Base-by-base conservation (phyloP, 257 asterid genomes). In the Striga asiatica region DNA sequence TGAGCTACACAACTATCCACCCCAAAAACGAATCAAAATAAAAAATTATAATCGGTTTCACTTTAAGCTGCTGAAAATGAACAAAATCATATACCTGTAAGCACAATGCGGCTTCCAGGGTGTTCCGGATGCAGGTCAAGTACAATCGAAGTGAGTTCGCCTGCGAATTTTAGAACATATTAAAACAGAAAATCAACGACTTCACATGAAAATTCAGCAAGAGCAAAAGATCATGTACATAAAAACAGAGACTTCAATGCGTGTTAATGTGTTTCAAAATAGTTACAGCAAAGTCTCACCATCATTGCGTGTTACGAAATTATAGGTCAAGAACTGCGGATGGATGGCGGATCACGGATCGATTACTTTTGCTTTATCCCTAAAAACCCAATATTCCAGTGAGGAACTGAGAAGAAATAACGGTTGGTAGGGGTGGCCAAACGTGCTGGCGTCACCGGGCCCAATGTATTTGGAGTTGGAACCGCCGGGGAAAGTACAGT, bases 21-120 rank as follows among this genome's bases (percentile, higher is more conserved):
- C n/a, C n/a, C n/a, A n/a, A n/a, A n/a, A n/a, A n/a, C n/a, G n/a
- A n/a, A n/a, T n/a, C n/a, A n/a, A n/a, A n/a, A n/a, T n/a, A n/a
- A n/a, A n/a, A n/a, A n/a, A n/a, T n/a, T n/a, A n/a, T n/a, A n/a
- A n/a, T n/a, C n/a, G n/a, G n/a, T n/a, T n/a, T n/a, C n/a, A n/a
- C 6, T n/a, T 39, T 39, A 50, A 49, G 25, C 22, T n/a, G 72
- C 20, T 38, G 52, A 52, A 56, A 48, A 22, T 12, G 19, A 60
- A 63, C 0, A 39, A 14, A 43, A 43, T 17, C 8, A 49, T 62
- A 49, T 62, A 89, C 97, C 93, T 89, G 97, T 72, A 89, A 72
- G 73, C 96, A 89, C 85, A 89, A 64, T 20, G 97, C 89, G 23
- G 97, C 97, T 64, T 89, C 95, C 19, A 89, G 83, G 43, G 87